phyloP scores from a whole-genome alignment of 306 rosid species.

The Trichosanthes truncata region DNA sequence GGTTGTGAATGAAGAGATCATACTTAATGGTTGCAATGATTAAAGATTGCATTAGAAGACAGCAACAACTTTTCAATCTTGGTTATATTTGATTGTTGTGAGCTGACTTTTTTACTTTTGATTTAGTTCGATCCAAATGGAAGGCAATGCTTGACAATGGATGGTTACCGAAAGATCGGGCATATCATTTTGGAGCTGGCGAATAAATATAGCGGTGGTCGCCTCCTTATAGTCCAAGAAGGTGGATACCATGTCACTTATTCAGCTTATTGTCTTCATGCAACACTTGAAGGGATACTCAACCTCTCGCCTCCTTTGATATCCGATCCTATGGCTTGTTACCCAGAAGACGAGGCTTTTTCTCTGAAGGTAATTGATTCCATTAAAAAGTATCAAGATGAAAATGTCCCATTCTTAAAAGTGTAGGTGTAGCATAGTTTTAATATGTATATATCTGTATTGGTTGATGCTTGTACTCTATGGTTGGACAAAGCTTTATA shows the following conservation, averaged over 20 bases:
- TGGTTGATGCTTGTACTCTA: not conserved
- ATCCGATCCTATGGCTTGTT: constrained; percentile 52
- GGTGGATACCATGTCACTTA: constrained; percentile 91
- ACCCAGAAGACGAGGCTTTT: constrained; percentile 68
- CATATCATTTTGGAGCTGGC: constrained; percentile 28
- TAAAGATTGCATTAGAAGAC: not conserved
- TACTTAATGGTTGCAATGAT: not conserved
- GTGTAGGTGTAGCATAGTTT: constrained; percentile 19
- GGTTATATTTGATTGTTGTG: not conserved
- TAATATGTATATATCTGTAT: not conserved
- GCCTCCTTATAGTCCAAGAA: constrained; percentile 74
- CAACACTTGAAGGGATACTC: constrained; percentile 83
- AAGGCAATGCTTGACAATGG: constrained; percentile 90
- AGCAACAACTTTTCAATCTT: not conserved
- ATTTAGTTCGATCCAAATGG: constrained; percentile 89
- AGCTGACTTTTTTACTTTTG: constrained; percentile 12
- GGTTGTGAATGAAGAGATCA: not conserved
- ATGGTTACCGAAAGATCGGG: constrained; percentile 70
- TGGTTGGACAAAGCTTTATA: not conserved
- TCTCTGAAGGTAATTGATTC: constrained; percentile 42
- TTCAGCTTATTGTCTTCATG: constrained; percentile 88
- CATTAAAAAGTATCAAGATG: constrained; percentile 40
- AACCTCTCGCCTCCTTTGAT: constrained; percentile 45
- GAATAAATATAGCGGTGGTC: constrained; percentile 33
- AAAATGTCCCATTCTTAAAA: constrained; percentile 32